phyloP scores from a whole-genome alignment of 257 asterid genomes.

The Solanum megistacrolobum region DNA sequence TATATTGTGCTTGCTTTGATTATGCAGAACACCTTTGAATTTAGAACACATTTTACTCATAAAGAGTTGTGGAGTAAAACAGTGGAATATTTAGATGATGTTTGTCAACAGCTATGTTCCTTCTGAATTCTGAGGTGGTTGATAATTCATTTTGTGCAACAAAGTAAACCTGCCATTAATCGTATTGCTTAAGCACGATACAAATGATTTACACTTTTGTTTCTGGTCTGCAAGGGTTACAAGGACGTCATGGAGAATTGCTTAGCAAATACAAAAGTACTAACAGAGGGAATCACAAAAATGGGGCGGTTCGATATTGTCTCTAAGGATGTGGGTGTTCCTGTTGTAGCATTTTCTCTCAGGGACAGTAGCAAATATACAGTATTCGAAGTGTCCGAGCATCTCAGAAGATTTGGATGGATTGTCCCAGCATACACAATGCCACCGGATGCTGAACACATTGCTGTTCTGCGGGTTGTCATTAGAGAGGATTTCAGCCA shows the following conservation, averaged over 20 bases:
- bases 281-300: conserved; percentile 40
- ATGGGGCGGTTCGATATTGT: conserved; percentile 43
- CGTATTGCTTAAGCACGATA: background rate
- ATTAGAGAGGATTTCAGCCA: conserved; percentile 62
- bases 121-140: background rate
- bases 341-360: conserved; percentile 57
- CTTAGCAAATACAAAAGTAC: conserved; percentile 33
- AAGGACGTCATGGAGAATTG: conserved; percentile 58
- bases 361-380: conserved; percentile 53
- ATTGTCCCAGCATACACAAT: conserved; percentile 76
- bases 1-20: background rate
- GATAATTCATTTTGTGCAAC: background rate
- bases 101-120: background rate
- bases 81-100: background rate
- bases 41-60: background rate
- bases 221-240: conserved; percentile 37
- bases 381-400: conserved; percentile 54
- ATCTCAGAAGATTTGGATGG: conserved; percentile 71
- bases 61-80: background rate
- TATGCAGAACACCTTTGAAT: background rate
- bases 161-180: background rate
- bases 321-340: conserved; percentile 66
- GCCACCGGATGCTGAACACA: conserved; percentile 63
- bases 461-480: conserved; percentile 53
- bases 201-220: background rate